Evolutionary conservation across 805 yeast genomes (phyloP), one percentile per base, ranked within the genome.

Genomic region (Teunomyces gatunensis): DNA sequence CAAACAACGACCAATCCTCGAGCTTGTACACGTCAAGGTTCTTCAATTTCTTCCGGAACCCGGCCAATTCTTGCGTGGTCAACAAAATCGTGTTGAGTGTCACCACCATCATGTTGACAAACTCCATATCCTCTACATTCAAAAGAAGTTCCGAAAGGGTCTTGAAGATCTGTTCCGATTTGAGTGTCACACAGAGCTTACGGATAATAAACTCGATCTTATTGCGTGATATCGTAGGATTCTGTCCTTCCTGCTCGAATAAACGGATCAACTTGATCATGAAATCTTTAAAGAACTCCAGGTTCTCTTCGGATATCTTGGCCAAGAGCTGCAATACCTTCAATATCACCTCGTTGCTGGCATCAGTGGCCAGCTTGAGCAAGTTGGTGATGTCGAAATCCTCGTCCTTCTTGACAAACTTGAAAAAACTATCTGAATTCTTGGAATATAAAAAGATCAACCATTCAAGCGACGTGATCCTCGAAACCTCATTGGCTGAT

Each of bases 401-500:
- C 49, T 79, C 76, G 34, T 71, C 67, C 2, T 47, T 51, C 6
- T 50, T 57, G 7, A 63, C 58, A 23, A 63, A 58, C 29, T 53
- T 54, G 39, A 68, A 62, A 41, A 69, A 69, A 23, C 63, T 55
- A 4, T 61, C 54, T 2, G 71, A 60, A 48, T 85, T 84, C 54
- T 84, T 84, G 23, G 80, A 75, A 59, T 90, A 92, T 35, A 94
- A 73, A 77, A 89, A 81, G 12, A 83, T 81, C 28, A 94, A 72
- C 99, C 99, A 94, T 53, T 91, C 96, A 30, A 94, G 69, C 20
- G 94, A 84, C 0, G 95, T 89, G 29, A 89, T 76, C 49, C 94
- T 77, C 0, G 97, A 87, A 25, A 84, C 81, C 51, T 89, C 96
- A 55, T 87, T 84, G 20, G 61, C 47, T 5, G 66, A 61, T 39